Evolutionary conservation across 1,284 basidiomycete genomes (phyloP), one percentile per base, ranked within the genome.

Genomic region (Rhodotorula glutinis): DNA sequence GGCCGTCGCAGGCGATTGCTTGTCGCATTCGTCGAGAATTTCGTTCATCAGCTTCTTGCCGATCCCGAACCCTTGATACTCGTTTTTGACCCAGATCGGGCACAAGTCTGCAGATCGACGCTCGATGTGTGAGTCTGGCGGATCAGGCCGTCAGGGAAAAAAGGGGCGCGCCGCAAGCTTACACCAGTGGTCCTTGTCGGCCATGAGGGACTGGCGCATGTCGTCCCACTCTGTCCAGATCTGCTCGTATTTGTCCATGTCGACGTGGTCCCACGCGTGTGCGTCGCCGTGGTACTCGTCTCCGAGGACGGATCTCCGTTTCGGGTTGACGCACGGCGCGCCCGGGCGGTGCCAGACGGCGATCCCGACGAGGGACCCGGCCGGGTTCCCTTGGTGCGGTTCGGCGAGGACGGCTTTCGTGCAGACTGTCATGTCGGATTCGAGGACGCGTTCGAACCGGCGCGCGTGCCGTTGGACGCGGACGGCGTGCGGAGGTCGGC

Each of bases 141-240:
- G 46, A 38, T 38, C 23, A n/a, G 44, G 3, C 21, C 19, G n/a
- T 47, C 44, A 21, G 21, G 23, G 49, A 29, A 23, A 7, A 41
- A 14, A 5, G 19, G 7, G n/a, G 40, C 25, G 21, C 51, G 3
- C 16, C 25, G 2, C 5, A 23, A 21, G 38, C 55, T 14, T 33
- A 63, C 64, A 70, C 69, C 69, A 70, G 41, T 70, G 69, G 17
- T 53, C 52, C 23, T 44, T 21, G 0, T 54, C 65, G 11, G 27
- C 41, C 69, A 70, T 70, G 40, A 70, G 27, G 4, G 41, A 2
- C 16, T 55, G 44, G 14, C 69, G 40, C 27, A 62, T 43, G 17
- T 41, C 41, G 33, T 70, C 69, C 69, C 69, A 70, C 60, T 53
- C 65, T 8, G 27, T n/a, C 69, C 69, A 70, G 3, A 46, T 49